Percentiles rank a stretch among this genome's conserved stretches.
These are phyloP conservation scores for Aureobasidium pullulans DNA, from an alignment of 2,329 filamentous ascomycete genomes.

Conservation along the genomic window DNA sequence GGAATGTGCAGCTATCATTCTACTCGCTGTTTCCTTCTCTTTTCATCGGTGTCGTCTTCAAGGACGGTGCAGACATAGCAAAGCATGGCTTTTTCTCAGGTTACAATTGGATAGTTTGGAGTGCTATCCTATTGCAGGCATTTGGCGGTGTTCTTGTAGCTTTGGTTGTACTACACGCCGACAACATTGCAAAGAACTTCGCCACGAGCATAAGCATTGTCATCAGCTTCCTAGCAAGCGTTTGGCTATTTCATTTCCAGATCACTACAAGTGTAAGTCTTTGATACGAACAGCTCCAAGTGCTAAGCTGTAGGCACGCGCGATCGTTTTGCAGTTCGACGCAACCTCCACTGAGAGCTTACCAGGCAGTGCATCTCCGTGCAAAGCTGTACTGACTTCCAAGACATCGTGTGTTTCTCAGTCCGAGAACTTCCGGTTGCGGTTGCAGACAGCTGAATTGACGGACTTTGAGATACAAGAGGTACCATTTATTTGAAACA, in stretches of 20 bases:
- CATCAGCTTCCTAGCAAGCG: conserved; percentile 75
- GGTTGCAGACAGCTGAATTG: too few species aligned
- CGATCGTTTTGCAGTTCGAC: too few species aligned
- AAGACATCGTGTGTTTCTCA: too few species aligned
- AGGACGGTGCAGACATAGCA: conserved; percentile 76
- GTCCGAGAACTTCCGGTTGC: too few species aligned
- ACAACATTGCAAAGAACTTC: conserved; percentile 91
- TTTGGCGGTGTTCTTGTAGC: conserved; percentile 77
- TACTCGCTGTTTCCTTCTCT: conserved; percentile 89
- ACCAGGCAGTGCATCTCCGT: too few species aligned
- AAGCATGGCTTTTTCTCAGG: conserved; percentile 88
- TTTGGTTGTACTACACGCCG: conserved; percentile 71
- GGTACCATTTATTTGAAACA: not conserved
- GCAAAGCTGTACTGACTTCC: too few species aligned
- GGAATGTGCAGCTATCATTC: conserved; percentile 89
- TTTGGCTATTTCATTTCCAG: conserved; percentile 76
- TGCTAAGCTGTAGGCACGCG: too few species aligned
- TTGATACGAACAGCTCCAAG: too few species aligned
- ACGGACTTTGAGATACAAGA: too few species aligned
- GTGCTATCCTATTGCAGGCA: conserved; percentile 74
- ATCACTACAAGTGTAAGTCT: conserved; percentile 63
- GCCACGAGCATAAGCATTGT: conserved; percentile 89
- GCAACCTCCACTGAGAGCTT: too few species aligned
- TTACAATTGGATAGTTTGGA: conserved; percentile 89
- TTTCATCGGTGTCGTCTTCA: conserved; percentile 76